These are phyloP conservation scores for Agaricus sinodeliciosus DNA, from an alignment of 768 basidiomycete genomes.

Conservation along the genomic window DNA sequence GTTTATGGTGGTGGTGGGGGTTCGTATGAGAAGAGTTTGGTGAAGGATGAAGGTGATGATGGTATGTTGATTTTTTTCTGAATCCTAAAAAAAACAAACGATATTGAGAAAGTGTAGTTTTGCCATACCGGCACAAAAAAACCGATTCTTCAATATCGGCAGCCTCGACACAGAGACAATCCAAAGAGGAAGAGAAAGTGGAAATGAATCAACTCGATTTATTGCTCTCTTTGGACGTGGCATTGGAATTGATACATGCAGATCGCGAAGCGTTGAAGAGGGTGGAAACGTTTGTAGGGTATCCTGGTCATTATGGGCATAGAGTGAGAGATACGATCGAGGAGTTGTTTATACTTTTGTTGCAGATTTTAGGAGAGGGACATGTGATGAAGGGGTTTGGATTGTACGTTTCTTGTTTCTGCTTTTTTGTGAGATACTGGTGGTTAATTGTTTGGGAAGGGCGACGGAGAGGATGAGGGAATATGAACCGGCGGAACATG, in stretches of 20 bases:
- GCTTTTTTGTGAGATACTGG: slow-evolving; percentile 12
- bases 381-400: slow-evolving; percentile 81
- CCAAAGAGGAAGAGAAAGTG: slow-evolving; percentile 6
- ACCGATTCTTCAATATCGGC: no score
- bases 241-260: slow-evolving; percentile 88
- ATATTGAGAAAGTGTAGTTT: no score
- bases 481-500: slow-evolving; percentile 87
- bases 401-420: slow-evolving; percentile 38
- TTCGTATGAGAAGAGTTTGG: slow-evolving; percentile 30
- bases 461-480: slow-evolving; percentile 84
- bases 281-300: slow-evolving; percentile 82
- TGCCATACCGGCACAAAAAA: no score
- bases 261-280: slow-evolving; percentile 89
- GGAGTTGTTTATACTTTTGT: slow-evolving; percentile 83
- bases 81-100: no score
- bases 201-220: slow-evolving; percentile 59
- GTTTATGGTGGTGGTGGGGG: slow-evolving; percentile 34
- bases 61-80: no score
- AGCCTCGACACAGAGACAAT: no score
- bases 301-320: slow-evolving; percentile 82
- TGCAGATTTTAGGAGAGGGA: slow-evolving; percentile 68
- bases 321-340: slow-evolving; percentile 91
- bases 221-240: slow-evolving; percentile 85
- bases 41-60: slow-evolving; percentile 21
- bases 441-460: slow-evolving; percentile 29